These are phyloP conservation scores for Talaromyces sp. DNA, from an alignment of 2,329 filamentous ascomycete genomes.

Conservation along the genomic window DNA sequence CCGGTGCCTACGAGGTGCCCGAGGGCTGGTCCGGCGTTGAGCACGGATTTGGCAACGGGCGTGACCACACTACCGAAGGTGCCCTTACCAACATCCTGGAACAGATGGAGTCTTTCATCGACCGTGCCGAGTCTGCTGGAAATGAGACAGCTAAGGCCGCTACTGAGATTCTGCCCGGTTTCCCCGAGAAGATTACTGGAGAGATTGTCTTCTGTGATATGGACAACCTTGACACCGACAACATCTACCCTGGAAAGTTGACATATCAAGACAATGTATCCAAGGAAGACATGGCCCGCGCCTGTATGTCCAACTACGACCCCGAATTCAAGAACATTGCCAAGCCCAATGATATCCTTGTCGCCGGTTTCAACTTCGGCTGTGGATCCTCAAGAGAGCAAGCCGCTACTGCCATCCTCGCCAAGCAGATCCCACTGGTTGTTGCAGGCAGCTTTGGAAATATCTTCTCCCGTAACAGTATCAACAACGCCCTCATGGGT, in stretches of 20 bases:
- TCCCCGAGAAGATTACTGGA: slow-evolving; percentile 78
- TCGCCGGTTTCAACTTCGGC: slow-evolving; percentile 87
- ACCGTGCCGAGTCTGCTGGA: slow-evolving; percentile 38
- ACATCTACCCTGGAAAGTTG: slow-evolving; percentile 88
- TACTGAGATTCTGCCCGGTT: slow-evolving; percentile 80
- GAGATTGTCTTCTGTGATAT: slow-evolving; percentile 87
- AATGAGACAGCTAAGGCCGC: slow-evolving; percentile 24
- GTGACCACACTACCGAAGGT: slow-evolving; percentile 65
- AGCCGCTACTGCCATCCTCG: slow-evolving; percentile 74
- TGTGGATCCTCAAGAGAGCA: slow-evolving; percentile 81
- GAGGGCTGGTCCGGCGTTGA: slow-evolving; percentile 64
- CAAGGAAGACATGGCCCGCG: slow-evolving; percentile 77
- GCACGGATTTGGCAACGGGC: slow-evolving; percentile 71
- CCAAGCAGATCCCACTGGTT: slow-evolving; percentile 41
- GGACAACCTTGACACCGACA: slow-evolving; percentile 89
- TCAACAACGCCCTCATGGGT: slow-evolving; percentile 47
- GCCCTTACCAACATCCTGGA: slow-evolving; percentile 71
- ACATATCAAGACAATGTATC: slow-evolving; percentile 88
- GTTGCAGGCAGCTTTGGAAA: slow-evolving; percentile 44
- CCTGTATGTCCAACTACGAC: slow-evolving; percentile 96
- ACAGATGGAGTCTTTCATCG: slow-evolving; percentile 67
- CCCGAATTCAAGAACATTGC: slow-evolving; percentile 66
- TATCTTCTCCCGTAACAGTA: slow-evolving; percentile 44
- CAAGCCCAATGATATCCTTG: slow-evolving; percentile 74
- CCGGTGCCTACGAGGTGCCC: slow-evolving; percentile 76